Evolutionary conservation across 2,329 filamentous ascomycete genomes (phyloP), one percentile per base, ranked within the genome.

Genomic region (Botryosphaeria dothidea): DNA sequence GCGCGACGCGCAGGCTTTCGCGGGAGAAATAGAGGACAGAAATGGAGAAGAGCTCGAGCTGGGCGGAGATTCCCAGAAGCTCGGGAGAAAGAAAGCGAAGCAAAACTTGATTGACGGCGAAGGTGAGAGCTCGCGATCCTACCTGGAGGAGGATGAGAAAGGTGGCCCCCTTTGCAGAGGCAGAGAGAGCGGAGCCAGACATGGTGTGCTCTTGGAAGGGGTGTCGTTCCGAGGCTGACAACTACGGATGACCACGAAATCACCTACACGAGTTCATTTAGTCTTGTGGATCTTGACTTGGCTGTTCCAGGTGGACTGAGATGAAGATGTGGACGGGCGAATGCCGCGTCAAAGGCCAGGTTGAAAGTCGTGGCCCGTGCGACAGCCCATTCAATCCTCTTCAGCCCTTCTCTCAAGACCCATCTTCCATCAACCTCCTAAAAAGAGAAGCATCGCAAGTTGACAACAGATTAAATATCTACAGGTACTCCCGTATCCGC

Each of bases 1-100:
- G 87, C 27, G 94, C 93, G n/a, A 97, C 90, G 17, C 95, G 90
- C 56, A 98, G 81, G 72, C 91, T 94, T 79, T 99, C 95, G 43
- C 95, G 86, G 0, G 95, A 91, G 73, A 99, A 98, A 78, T 96
- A 97, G 0, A 99, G 84, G n/a, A 96, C 89, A 0, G 93, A 92
- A 49, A 96, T 90, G 66, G 94, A 93, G 77, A 93, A 97, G 0
- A 98, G 88, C 72, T 99, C 95, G 3, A 99, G 85, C 76, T 97
- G 95, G 0, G 93, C 90, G 1, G 93, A 90, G 4, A 96, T 84
- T 5, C 94, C 95, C 1, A 99, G 85, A 0, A 96, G 84, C 66
- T 90, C 86, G 0, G 95, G 93, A 1, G 93, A 96, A 49, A 98
- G 82, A 75, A 91, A 94, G 38, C 94, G 92, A 7, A 99, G 85